Base-by-base conservation (phyloP, 2,329 filamentous ascomycete species). In the Aspergillus sp. region DNA sequence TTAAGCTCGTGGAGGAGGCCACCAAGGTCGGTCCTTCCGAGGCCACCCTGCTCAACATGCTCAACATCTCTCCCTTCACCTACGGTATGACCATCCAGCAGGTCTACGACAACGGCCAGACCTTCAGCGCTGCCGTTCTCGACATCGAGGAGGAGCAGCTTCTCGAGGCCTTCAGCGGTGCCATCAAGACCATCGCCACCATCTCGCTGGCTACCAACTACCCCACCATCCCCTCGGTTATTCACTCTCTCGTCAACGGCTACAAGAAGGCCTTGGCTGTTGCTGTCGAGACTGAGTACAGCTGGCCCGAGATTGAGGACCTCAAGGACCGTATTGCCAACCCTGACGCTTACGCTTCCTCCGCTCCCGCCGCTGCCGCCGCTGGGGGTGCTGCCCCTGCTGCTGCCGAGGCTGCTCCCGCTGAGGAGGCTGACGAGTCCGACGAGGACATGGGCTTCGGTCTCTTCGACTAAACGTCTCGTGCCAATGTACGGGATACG, bases 321-420 rank as follows among this genome's bases (percentile, higher is more conserved):
- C 90, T 99, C 83, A 99, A 99, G 90, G 95, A 99, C 84, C 92
- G 95, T 79, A 97, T 99, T 74, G 91, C 91, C 82, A 98, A 99
- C 87, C 96, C 96, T 70, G 95, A 99, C 56, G 91, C 91, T 56
- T 99, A 98, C 79, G 95, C 93, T 66, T 78, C 91, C 49, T 83
- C 93, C 66, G 91, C 89, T 66, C 91, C 93, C 58, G 86, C 77
- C 65, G 89, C 87, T 57, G 88, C 87, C 57, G 81, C 85, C 56
- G 79, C 80, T 53, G 75, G 79, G 48, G 77, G 79, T 60, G 80
- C 77, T 55, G 82, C 80, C 62, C 81, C 77, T 55, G 81, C 77
- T 51, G 80, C 79, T 54, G 77, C 80, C 57, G 77, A 79, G 54
- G 81, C 82, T 63, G 81, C 84, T 69, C 82, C 86, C 73, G 81